Evolutionary conservation across 2,329 filamentous ascomycete genomes (phyloP).

Genomic region (Pseudocercospora cruenta): DNA sequence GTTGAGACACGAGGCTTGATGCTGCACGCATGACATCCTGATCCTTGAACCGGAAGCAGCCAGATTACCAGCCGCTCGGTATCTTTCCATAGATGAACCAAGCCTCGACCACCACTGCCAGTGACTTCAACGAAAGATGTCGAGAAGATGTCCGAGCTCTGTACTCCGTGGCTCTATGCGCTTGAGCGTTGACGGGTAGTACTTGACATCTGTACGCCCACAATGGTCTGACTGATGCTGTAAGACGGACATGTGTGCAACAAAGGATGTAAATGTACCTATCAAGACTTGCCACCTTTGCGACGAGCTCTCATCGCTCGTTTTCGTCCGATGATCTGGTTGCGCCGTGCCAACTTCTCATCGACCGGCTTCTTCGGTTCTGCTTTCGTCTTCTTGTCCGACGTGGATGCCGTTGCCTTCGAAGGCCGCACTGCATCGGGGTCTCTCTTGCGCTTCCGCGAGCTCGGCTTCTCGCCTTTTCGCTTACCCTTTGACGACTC

Average conservation of each 20-base stretch:
- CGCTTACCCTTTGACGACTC: conserved; percentile 22
- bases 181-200: conserved; percentile 23
- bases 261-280: conserved; percentile 16
- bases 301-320: conserved; percentile 64
- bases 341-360: conserved; percentile 62
- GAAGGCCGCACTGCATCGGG: conserved; percentile 26
- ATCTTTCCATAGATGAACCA: neutral
- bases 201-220: conserved; percentile 15
- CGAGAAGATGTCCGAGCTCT: conserved; percentile 7
- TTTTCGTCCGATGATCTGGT: conserved; percentile 85
- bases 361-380: conserved; percentile 46
- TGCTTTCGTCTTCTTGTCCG: conserved; percentile 36
- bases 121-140: neutral
- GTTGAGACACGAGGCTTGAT: neutral
- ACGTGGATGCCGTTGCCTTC: conserved; percentile 17
- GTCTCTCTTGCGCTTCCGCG: conserved; percentile 47
- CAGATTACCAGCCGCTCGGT: conserved; percentile 7
- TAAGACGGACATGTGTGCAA: conserved; percentile 21
- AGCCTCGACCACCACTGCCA: neutral
- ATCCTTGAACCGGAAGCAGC: conserved; percentile 1
- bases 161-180: conserved; percentile 14
- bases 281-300: conserved; percentile 32
- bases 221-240: conserved; percentile 15
- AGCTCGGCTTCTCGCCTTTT: conserved; percentile 29
- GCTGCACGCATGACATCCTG: neutral